These are phyloP conservation scores for Linum usitatissimum DNA, from an alignment of 345 rosid species.

Conservation along the genomic window DNA sequence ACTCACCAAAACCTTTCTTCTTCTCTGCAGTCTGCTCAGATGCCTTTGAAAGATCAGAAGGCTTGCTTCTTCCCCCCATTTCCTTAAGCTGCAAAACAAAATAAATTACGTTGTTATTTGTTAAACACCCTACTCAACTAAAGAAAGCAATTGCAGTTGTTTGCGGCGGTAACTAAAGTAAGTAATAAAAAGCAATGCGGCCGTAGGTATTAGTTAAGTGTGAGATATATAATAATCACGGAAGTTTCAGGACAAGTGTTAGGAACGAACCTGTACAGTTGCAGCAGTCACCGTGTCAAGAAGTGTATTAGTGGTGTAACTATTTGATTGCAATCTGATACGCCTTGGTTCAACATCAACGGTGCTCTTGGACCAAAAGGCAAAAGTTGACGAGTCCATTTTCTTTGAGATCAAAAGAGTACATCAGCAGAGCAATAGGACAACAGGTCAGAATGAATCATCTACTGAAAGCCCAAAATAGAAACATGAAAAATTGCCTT, in stretches of 20 bases:
- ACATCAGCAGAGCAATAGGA: constrained; percentile 6
- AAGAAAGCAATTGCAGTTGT: neutral
- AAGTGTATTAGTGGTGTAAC: constrained; percentile 80
- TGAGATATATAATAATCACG: neutral
- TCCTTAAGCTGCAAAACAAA: constrained; percentile 61
- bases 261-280: constrained; percentile 66
- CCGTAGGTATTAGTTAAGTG: neutral
- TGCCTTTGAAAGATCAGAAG: constrained; percentile 40
- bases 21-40: constrained; percentile 60
- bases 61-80: constrained; percentile 70
- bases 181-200: neutral
- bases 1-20: constrained; percentile 71
- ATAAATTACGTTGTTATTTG: neutral
- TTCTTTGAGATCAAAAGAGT: constrained; percentile 29
- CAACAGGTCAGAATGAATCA: neutral
- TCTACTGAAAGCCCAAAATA: neutral
- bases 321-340: constrained; percentile 85
- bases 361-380: constrained; percentile 94
- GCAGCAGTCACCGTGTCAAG: constrained; percentile 95
- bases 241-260: neutral
- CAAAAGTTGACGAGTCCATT: constrained; percentile 69
- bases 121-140: neutral
- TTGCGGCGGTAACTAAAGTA: neutral
- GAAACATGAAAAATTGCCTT: constrained; percentile 14
- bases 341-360: constrained; percentile 91